Base-by-base conservation (phyloP, 371 early-diverging fungal species). In the Syncephalis plumigaleata region DNA sequence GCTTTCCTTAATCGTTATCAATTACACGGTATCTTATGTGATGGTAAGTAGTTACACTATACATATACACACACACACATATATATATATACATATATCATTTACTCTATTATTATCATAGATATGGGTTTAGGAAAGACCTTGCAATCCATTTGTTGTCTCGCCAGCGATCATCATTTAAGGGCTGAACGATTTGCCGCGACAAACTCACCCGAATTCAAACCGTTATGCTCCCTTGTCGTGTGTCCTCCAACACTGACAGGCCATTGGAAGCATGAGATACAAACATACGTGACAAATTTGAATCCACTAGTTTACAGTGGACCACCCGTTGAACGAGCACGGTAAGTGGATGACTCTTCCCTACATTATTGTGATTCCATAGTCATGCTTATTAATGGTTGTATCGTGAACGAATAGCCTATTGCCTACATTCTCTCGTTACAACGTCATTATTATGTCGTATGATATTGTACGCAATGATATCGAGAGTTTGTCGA, bases 41-140 rank as follows among this genome's bases (percentile, higher is more conserved):
- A 99, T 66, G 92, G 31, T 31, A 31, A 7, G 31, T 31, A 11
- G 4, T 4, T 31, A 11, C 31, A 31, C 7, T 81, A 31, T n/a
- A n/a, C n/a, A n/a, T n/a, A n/a, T n/a, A n/a, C 31, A 31, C 31
- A 31, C 4, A 31, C 11, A 31, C 31, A 31, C n/a, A n/a, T n/a
- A n/a, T n/a, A n/a, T n/a, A 42, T 31, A 31, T 16, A 42, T 47
- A 48, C n/a, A n/a, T n/a, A n/a, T n/a, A n/a, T n/a, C n/a, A n/a
- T n/a, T n/a, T n/a, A n/a, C n/a, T n/a, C n/a, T n/a, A n/a, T n/a
- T n/a, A n/a, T n/a, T n/a, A n/a, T n/a, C n/a, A 75, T 87, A 31
- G 31, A 96, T 70, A 98, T 98, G 98, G 99, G 99, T 20, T 70
- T 84, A 50, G 99, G 92, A 36, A 99, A 98, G 66, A 98, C 99